Conservation (phyloP, 1,284 basidiomycete species). For the Moniliophthora roreri region DNA sequence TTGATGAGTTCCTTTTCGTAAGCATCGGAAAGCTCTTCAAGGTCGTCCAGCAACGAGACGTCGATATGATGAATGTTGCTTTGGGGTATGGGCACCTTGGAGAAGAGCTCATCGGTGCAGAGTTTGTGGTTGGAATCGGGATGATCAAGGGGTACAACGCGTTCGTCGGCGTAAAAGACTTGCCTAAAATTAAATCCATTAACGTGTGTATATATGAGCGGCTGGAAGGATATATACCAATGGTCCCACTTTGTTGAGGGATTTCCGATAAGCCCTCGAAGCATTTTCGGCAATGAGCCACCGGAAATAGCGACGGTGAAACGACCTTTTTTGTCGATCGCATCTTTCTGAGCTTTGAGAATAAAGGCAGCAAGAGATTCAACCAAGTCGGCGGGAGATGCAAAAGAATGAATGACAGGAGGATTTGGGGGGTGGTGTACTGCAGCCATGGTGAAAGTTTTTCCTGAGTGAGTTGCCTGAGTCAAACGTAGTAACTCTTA, state of each 20-base stretch:
- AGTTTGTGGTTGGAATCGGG: slow-evolving; percentile 90
- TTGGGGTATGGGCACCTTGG: slow-evolving; percentile 79
- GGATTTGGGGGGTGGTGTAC: slow-evolving; percentile 50
- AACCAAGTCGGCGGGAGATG: slow-evolving; percentile 54
- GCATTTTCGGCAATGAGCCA: slow-evolving; percentile 87
- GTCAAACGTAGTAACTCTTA: neutral
- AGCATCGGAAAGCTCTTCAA: slow-evolving; percentile 87
- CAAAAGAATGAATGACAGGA: slow-evolving; percentile 81
- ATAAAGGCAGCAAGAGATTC: slow-evolving; percentile 81
- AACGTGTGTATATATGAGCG: slow-evolving; percentile 1
- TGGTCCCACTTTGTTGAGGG: slow-evolving; percentile 90
- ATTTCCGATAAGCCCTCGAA: slow-evolving; percentile 73
- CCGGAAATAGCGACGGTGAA: slow-evolving; percentile 95
- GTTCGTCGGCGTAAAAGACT: slow-evolving; percentile 97
- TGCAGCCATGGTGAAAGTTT: slow-evolving; percentile 10
- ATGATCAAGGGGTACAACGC: slow-evolving; percentile 91
- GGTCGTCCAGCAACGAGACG: slow-evolving; percentile 64
- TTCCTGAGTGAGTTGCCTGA: neutral
- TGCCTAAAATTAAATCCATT: slow-evolving; percentile 61
- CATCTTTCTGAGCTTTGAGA: slow-evolving; percentile 86
- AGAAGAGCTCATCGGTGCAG: slow-evolving; percentile 78
- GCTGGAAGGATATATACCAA: slow-evolving; percentile 60
- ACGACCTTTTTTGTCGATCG: slow-evolving; percentile 83
- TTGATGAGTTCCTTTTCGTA: slow-evolving; percentile 93
- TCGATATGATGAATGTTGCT: slow-evolving; percentile 89